Evolutionary conservation across 2,329 filamentous ascomycete genomes (phyloP).

Genomic region (Kalaharituber pfeilii): DNA sequence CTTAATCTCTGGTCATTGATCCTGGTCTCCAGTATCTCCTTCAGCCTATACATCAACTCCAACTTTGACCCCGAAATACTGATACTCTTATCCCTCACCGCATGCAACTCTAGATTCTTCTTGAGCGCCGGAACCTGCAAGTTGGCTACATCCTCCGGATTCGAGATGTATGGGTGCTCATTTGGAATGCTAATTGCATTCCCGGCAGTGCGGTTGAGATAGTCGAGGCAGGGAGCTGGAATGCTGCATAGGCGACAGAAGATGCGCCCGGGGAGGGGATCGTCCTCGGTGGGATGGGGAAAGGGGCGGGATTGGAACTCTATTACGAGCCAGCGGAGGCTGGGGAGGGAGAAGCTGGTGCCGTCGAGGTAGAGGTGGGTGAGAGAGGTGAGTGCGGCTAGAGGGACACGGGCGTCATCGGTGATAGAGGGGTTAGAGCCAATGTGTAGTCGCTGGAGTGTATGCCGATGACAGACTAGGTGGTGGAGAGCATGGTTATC

Average conservation of each 20-base stretch:
- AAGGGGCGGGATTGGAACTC: background rate
- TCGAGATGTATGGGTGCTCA: constrained; percentile 15
- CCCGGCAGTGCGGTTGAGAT: background rate
- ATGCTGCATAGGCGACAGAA: no score
- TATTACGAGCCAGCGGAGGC: constrained; percentile 16
- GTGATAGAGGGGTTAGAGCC: constrained; percentile 16
- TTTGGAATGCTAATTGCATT: constrained; percentile 17
- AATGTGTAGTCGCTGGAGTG: constrained; percentile 16
- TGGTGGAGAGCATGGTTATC: constrained; percentile 18
- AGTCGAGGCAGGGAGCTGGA: background rate
- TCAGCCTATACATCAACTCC: constrained; percentile 16
- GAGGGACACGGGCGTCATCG: constrained; percentile 18
- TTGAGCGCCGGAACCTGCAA: constrained; percentile 15
- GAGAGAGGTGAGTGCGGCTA: constrained; percentile 15
- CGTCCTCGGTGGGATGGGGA: background rate
- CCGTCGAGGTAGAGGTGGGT: constrained; percentile 17
- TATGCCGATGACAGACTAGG: constrained; percentile 18
- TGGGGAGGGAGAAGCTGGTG: constrained; percentile 19
- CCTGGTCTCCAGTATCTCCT: no score
- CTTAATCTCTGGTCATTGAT: no score
- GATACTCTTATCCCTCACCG: constrained; percentile 16
- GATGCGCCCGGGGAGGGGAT: no score
- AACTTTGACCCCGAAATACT: constrained; percentile 16
- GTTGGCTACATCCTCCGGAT: constrained; percentile 9
- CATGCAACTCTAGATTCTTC: constrained; percentile 20